Base-by-base conservation (phyloP, 371 early-diverging fungal species). In the Mucor ambiguus region DNA sequence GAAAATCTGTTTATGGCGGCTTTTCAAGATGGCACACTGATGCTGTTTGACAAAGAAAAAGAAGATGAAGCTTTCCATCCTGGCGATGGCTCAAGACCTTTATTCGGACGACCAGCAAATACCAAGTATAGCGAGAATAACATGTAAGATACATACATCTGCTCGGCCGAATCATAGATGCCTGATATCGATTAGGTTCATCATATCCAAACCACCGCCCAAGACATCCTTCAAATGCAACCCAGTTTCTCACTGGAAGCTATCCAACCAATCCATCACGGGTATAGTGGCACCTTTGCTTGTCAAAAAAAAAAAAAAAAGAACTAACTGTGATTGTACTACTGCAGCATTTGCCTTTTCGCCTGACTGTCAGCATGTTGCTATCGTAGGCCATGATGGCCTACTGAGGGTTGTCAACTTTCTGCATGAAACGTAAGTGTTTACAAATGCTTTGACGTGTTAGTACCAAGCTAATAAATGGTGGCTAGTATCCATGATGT, bases 41-140 rank as follows among this genome's bases (percentile, higher is more conserved):
- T 95, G 76, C 73, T 93, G 7, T 92, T 93, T 80, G 97, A 98
- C 77, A 92, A 94, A 69, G 92, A 92, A 7, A 89, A 91, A 61
- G 97, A 96, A 30, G 96, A 96, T 64, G 81, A 76, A 4, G 37
- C 63, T 1, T 80, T 80, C 65, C 71, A 74, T 72, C 77, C 77
- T 10, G 76, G 61, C 29, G 69, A 75, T 66, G 66, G 43, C 12
- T 38, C 58, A 30, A 64, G 56, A 41, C 52, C 61, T 35, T 16
- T 37, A 1, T 18, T 63, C 35, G 32, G 29, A 26, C 37, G 29
- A 26, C 14, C 18, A 28, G 43, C 20, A 26, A 43, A 54, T 30
- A 26, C n/a, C 9, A 26, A 58, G n/a, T 1, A 49, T 16, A 35
- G 52, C 58, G 57, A 64, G 22, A 70, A 62, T 18, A 38, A 62